Evolutionary conservation across 2,329 filamentous ascomycete genomes (phyloP).

Genomic region (Apiospora marii): DNA sequence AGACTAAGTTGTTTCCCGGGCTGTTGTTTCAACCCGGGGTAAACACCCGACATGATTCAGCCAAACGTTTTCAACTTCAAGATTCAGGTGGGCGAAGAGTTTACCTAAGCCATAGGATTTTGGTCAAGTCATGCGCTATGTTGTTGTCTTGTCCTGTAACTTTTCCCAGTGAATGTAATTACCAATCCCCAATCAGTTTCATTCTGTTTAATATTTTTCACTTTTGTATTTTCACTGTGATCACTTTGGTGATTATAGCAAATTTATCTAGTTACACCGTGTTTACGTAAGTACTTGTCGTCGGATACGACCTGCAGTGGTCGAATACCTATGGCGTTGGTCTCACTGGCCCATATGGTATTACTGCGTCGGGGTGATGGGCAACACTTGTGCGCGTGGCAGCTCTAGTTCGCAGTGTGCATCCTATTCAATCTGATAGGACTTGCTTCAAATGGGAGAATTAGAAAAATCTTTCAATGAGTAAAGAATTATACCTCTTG

Average conservation of each 20-base stretch:
- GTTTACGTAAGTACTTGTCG: not conserved
- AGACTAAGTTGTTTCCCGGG: no score
- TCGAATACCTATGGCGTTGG: not conserved
- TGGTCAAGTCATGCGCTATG: no score
- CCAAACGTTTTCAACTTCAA: no score
- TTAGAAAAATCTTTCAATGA: rapidly evolving
- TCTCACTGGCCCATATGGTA: not conserved
- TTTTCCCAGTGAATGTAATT: no score
- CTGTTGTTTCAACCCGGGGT: no score
- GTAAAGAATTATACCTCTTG: not conserved
- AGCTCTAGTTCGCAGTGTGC: not conserved
- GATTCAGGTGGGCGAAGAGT: no score
- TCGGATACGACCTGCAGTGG: not conserved
- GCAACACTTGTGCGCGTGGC: not conserved
- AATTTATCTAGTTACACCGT: not conserved
- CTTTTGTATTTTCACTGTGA: no score
- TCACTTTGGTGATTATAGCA: no score
- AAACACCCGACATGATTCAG: no score
- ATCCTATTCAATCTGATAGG: not conserved
- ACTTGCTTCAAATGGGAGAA: not conserved
- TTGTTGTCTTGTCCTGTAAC: no score
- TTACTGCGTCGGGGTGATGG: not conserved
- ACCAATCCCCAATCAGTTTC: no score
- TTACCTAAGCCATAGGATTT: not conserved
- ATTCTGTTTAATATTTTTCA: no score